Evolutionary conservation across 2,329 filamentous ascomycete species (phyloP), one percentile per base, ranked within the genome.

Genomic region (Aspergillus sp.): DNA sequence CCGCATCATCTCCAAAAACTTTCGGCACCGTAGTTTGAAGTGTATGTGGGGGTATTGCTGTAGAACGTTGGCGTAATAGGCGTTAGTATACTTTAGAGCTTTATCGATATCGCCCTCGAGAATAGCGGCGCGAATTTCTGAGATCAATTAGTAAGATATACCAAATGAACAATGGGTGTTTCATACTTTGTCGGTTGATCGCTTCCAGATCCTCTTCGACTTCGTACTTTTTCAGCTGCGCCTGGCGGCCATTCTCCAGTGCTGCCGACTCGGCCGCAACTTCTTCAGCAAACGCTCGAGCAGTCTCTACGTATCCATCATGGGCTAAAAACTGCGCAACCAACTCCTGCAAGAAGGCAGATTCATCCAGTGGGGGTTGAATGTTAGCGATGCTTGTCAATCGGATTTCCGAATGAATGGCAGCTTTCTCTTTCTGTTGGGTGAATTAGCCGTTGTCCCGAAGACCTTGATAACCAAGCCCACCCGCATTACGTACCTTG

Each of bases 1-100:
- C 46, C 91, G 86, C 70, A 96, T 92, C 89, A 99, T 94, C 76
- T 99, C 95, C 63, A 98, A 89, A 75, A 98, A 97, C 74, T 95
- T 96, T 63, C 93, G 88, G 73, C 93, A 97, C 67, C 90, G 87
- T 53, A 99, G 82, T 61, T 89, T 90, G 78, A 99, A 98, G 73
- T 93, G 89, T 17, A 97, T 92, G 57, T 92, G 87, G 58, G 91
- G 87, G 71, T 97, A 92, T 23, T 91, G 86, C 51, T 87, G 83
- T 19, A 99, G 84, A 1, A 98, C 92, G 25, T 85, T 84, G 5
- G 92, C 91, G 70, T 97, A 99, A 71, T 89, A 91, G 13, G 83
- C 82, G 54, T 89, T 87, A 3, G 91, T 96, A 69, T 89, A 85
- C 74, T 93, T 90, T n/a, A 98, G 83, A 0, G 94, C 94, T 68